These are phyloP conservation scores for Suaeda aralocaspica DNA, from an alignment of 148 eudicot species.

Conservation along the genomic window DNA sequence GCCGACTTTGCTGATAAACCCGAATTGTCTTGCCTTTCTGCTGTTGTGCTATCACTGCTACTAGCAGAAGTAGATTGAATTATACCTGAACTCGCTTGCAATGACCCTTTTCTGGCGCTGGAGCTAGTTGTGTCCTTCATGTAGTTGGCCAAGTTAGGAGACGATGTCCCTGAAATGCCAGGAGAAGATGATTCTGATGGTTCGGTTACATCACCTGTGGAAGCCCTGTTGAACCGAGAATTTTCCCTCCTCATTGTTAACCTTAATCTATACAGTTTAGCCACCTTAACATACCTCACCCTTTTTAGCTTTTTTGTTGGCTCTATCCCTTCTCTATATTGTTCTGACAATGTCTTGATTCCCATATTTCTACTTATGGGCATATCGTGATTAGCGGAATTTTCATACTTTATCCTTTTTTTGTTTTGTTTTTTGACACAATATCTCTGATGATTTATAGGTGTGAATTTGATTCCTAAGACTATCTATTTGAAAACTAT, in stretches of 20 bases:
- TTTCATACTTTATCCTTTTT: background rate
- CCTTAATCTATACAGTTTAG: slow-evolving; percentile 41
- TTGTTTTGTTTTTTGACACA: slow-evolving; percentile 9
- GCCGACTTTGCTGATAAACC: slow-evolving; percentile 7
- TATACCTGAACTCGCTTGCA: slow-evolving; percentile 30
- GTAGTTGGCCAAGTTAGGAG: slow-evolving; percentile 43
- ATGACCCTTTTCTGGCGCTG: slow-evolving; percentile 38
- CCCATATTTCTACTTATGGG: slow-evolving; percentile 22
- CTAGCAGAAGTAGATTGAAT: slow-evolving; percentile 20
- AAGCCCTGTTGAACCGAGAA: slow-evolving; percentile 16
- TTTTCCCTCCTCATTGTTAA: slow-evolving; percentile 35
- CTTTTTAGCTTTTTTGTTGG: slow-evolving; percentile 46
- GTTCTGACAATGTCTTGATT: slow-evolving; percentile 20
- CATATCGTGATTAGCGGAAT: slow-evolving; percentile 18
- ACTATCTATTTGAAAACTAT: background rate
- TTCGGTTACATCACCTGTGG: slow-evolving; percentile 23
- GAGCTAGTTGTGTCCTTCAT: slow-evolving; percentile 46
- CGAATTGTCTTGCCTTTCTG: slow-evolving; percentile 8
- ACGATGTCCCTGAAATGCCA: slow-evolving; percentile 21
- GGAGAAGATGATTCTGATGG: slow-evolving; percentile 19
- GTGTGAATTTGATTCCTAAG: slow-evolving; percentile 25
- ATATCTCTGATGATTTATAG: background rate
- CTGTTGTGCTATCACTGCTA: background rate
- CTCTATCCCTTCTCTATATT: slow-evolving; percentile 30
- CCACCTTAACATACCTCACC: slow-evolving; percentile 52